Percentiles rank a stretch among this genome's conserved stretches.
These are phyloP conservation scores for Infundibulicybe gibba DNA, from an alignment of 768 basidiomycete genomes.

Conservation along the genomic window DNA sequence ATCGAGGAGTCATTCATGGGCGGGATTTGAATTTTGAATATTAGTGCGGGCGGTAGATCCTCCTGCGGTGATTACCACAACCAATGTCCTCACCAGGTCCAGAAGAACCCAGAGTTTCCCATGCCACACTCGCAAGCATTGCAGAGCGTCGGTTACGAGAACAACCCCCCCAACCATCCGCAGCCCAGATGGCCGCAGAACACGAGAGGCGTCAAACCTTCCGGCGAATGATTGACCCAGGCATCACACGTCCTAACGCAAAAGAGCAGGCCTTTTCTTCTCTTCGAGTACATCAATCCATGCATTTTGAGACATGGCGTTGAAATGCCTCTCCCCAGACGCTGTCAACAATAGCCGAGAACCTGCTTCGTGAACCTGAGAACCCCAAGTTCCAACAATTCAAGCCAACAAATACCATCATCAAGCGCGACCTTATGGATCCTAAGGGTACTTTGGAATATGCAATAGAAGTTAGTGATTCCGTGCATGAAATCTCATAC, in stretches of 20 bases:
- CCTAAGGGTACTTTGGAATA: conserved; percentile 78
- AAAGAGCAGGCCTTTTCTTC: conserved; percentile 56
- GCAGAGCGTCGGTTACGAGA: conserved; percentile 38
- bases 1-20: too few species aligned
- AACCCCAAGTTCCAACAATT: conserved; percentile 72
- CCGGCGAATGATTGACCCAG: conserved; percentile 74
- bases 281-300: conserved; percentile 49
- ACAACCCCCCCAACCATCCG: conserved; percentile 26
- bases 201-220: conserved; percentile 70
- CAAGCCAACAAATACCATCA: conserved; percentile 69
- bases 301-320: conserved; percentile 10
- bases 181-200: conserved; percentile 41
- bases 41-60: too few species aligned
- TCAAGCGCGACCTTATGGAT: conserved; percentile 65
- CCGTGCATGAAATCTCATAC: conserved; percentile 3
- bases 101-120: conserved; percentile 19
- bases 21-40: too few species aligned
- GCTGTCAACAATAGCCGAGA: conserved; percentile 64
- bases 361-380: conserved; percentile 68
- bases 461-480: conserved; percentile 62
- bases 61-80: neutral
- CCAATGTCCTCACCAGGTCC: neutral
- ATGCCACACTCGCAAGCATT: conserved; percentile 37
- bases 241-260: conserved; percentile 69
- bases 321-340: conserved; percentile 39